Conservation (phyloP, 495 filamentous ascomycete genomes). For the Ramalina intermedia region DNA sequence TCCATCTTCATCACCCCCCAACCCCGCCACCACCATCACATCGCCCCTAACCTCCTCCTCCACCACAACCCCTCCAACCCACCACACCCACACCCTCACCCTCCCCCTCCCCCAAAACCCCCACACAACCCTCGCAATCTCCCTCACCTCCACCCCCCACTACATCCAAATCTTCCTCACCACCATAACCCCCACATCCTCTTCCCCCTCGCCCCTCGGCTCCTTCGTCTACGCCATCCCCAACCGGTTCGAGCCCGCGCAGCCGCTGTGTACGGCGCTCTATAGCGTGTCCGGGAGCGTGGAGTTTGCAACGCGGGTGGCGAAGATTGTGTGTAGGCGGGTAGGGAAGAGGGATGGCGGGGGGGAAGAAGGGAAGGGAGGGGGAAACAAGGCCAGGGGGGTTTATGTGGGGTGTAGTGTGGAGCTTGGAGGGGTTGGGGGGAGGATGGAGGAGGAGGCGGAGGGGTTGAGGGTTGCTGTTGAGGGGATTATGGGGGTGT, state of each 20-base stretch:
- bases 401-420: slow-evolving; percentile 68
- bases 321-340: slow-evolving; percentile 64
- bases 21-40: not conserved
- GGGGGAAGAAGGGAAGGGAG: slow-evolving; percentile 35
- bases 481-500: slow-evolving; percentile 46
- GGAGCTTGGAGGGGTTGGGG: slow-evolving; percentile 49
- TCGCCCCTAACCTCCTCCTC: not conserved
- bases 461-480: slow-evolving; percentile 64
- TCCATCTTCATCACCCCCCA: not conserved
- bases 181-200: slow-evolving; percentile 30
- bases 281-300: slow-evolving; percentile 59
- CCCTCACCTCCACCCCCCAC: slow-evolving; percentile 48
- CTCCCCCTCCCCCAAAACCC: slow-evolving; percentile 62
- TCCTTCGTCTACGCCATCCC: slow-evolving; percentile 90
- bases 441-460: slow-evolving; percentile 86
- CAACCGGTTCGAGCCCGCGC: slow-evolving; percentile 43
- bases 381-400: too few species aligned
- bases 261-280: slow-evolving; percentile 63
- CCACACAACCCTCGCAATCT: slow-evolving; percentile 64
- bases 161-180: slow-evolving; percentile 64
- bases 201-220: slow-evolving; percentile 41
- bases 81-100: slow-evolving; percentile 35
- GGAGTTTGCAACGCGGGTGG: slow-evolving; percentile 74
- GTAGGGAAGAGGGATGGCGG: slow-evolving; percentile 50
- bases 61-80: not conserved